Percentiles rank a stretch among this genome's conserved stretches.
Evolutionary conservation across 2,329 filamentous ascomycete genomes (phyloP).

Genomic region (Beauveria brongniartii): DNA sequence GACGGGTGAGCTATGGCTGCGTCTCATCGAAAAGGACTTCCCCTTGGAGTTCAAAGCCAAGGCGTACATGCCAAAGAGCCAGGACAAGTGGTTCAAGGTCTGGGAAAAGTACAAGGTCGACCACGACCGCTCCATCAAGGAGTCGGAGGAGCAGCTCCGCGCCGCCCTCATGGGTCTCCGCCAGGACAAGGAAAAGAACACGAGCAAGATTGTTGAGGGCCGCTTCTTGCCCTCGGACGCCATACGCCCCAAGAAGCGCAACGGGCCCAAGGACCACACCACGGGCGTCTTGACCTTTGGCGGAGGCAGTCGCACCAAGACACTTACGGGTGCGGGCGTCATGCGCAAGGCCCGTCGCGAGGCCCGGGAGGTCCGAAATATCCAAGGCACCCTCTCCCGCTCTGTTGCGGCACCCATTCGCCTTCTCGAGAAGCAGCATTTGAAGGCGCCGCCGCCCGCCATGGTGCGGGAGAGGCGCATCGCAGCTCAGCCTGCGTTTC

Average conservation of each 20-base stretch:
- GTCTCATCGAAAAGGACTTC: slow-evolving; percentile 72
- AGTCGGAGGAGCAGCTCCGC: slow-evolving; percentile 51
- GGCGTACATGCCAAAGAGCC: slow-evolving; percentile 56
- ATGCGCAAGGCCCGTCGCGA: slow-evolving; percentile 50
- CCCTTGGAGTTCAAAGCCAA: slow-evolving; percentile 53
- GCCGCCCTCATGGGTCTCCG: slow-evolving; percentile 49
- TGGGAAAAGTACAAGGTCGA: slow-evolving; percentile 62
- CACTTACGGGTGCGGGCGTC: slow-evolving; percentile 42
- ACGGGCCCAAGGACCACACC: slow-evolving; percentile 17
- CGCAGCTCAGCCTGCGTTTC: slow-evolving; percentile 29
- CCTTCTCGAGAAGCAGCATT: slow-evolving; percentile 24
- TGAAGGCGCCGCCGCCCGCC: slow-evolving; percentile 39
- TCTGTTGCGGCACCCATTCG: slow-evolving; percentile 20
- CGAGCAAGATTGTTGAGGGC: slow-evolving; percentile 47
- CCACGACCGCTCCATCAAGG: slow-evolving; percentile 48
- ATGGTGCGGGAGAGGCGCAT: slow-evolving; percentile 47
- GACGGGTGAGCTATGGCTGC: slow-evolving; percentile 66
- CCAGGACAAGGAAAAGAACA: slow-evolving; percentile 48
- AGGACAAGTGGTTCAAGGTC: slow-evolving; percentile 66
- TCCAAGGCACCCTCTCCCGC: slow-evolving; percentile 38
- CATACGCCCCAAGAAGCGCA: slow-evolving; percentile 25
- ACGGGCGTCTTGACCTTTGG: slow-evolving; percentile 34
- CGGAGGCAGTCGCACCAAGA: slow-evolving; percentile 44
- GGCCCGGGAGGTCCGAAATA: slow-evolving; percentile 42
- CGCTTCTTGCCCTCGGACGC: slow-evolving; percentile 33